Evolutionary conservation across 805 yeast genomes (phyloP).

Genomic region (Candida endomychidarum): DNA sequence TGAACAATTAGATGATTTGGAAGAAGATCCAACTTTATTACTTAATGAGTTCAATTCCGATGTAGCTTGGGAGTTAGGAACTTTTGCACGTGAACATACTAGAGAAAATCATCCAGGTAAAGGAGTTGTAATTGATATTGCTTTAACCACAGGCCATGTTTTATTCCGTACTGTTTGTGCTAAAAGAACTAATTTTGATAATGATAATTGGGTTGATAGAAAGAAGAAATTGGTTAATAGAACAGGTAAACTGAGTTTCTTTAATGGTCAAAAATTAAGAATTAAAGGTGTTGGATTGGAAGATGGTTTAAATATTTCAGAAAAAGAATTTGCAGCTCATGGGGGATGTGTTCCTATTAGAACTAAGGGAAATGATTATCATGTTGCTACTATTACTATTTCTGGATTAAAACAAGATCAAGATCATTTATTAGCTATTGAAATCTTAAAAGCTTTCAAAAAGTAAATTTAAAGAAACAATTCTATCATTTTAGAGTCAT

Average conservation of each 20-base stretch:
- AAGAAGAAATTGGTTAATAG: constrained; percentile 50
- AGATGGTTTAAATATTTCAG: constrained; percentile 37
- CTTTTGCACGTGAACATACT: constrained; percentile 37
- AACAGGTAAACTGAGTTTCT: constrained; percentile 48
- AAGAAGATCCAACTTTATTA: constrained; percentile 17
- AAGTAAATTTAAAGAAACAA: background rate
- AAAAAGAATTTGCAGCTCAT: constrained; percentile 48
- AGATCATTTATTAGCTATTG: constrained; percentile 51
- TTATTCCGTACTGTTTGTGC: constrained; percentile 45
- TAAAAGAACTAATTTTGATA: constrained; percentile 44
- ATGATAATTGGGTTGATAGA: constrained; percentile 53
- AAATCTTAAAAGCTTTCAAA: constrained; percentile 22
- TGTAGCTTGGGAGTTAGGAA: constrained; percentile 49
- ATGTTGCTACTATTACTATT: constrained; percentile 51
- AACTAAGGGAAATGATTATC: constrained; percentile 31
- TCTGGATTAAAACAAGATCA: constrained; percentile 57
- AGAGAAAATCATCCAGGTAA: constrained; percentile 22
- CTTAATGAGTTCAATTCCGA: constrained; percentile 31
- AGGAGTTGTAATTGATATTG: constrained; percentile 48
- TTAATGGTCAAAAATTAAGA: constrained; percentile 45
- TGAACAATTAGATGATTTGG: constrained; percentile 20
- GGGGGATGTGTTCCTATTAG: constrained; percentile 59
- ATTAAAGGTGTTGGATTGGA: constrained; percentile 36
- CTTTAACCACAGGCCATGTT: constrained; percentile 45
- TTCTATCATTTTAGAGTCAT: too few species aligned